Percentiles rank a stretch among this genome's conserved stretches.
These are phyloP conservation scores for Halophytophthora batemanensis DNA, from an alignment of 352 stramenopile genomes.

Conservation along the genomic window DNA sequence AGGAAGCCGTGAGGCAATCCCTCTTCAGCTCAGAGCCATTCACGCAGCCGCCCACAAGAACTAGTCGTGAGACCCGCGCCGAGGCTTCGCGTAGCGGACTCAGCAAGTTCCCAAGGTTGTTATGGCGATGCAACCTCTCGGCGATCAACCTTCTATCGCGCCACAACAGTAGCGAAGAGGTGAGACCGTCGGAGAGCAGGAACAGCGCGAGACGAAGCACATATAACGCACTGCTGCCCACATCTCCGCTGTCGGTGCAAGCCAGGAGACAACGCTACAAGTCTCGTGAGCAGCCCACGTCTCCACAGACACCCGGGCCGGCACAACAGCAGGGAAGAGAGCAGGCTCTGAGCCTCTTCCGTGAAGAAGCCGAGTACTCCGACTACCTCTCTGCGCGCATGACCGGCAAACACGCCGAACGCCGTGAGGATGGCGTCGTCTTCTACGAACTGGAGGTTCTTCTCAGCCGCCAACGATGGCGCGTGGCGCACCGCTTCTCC, in stretches of 20 bases:
- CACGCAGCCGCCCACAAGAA: constrained; percentile 11
- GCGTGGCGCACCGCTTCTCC: constrained; percentile 60
- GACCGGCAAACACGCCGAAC: constrained; percentile 43
- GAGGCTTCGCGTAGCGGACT: constrained; percentile 2
- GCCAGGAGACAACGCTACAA: not conserved
- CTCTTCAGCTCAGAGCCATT: constrained; percentile 26
- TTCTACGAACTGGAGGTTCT: constrained; percentile 71
- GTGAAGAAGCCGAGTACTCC: constrained; percentile 78
- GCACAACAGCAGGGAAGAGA: constrained; percentile 32
- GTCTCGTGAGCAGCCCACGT: constrained; percentile 5
- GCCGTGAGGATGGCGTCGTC: constrained; percentile 43
- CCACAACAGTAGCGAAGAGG: constrained; percentile 14
- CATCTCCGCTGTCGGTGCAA: constrained; percentile 5
- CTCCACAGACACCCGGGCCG: constrained; percentile 20
- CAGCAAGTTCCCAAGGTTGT: constrained; percentile 16
- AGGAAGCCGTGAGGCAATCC: constrained; percentile 26
- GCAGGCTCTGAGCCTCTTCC: constrained; percentile 51
- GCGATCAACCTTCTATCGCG: constrained; percentile 19
- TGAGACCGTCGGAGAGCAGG: not conserved
- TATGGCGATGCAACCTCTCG: constrained; percentile 26
- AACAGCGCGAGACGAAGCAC: constrained; percentile 12
- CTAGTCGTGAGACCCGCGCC: constrained; percentile 9
- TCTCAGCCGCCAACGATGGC: constrained; percentile 64
- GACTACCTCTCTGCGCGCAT: constrained; percentile 59
- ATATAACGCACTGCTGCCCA: constrained; percentile 6